Base-by-base conservation (phyloP, 495 filamentous ascomycete species). In the Daldinia bambusicola region DNA sequence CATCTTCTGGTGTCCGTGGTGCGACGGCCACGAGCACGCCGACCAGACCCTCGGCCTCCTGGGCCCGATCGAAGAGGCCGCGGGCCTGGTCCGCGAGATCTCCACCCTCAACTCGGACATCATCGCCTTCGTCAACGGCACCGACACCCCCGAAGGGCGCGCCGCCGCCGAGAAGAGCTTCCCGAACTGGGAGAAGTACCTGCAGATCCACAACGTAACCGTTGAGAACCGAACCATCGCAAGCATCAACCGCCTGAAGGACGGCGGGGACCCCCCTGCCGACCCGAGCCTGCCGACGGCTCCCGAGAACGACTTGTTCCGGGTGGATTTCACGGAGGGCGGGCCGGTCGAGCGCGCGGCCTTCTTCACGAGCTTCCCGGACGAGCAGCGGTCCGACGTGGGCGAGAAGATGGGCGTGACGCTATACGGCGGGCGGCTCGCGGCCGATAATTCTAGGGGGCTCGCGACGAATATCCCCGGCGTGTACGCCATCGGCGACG, bases 1-100 rank as follows among this genome's bases (percentile, higher is more conserved):
- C 58, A 84, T 87, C 63, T 89, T 80, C 75, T 88, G 86, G 86
- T 89, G 87, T 59, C 86, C 86, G 0, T 89, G 87, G 87, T 89
- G 87, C 70, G 87, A 89, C 71, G 87, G 86, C 10, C 85, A 82
- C 56, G 56, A 88, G 75, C 85, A 88, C 78, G 82, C 82, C 0
- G 84, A 87, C 69, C 84, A 88, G 70, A 66, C 85, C 4, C 81
- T 89, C 9, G 87, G 85, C 0, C 80, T 88, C 38, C 76, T 89
- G 0, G 82, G 80, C 20, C 64, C 71, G 30, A 74, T 88, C 0
- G 71, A 75, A 10, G 81, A 87, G 9, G 75, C 75, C 2, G 70
- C 75, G 14, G 75, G 76, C 43, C 76, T 77, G 1, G 80, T 85
- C 0, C 73, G 84, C 10, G 85, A 89, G 69, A 80, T 84, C 45